Percentiles rank a stretch among this genome's conserved stretches.
These are phyloP conservation scores for Pelargonium cotyledonis DNA, from an alignment of 441 rosid genomes.

Conservation along the genomic window DNA sequence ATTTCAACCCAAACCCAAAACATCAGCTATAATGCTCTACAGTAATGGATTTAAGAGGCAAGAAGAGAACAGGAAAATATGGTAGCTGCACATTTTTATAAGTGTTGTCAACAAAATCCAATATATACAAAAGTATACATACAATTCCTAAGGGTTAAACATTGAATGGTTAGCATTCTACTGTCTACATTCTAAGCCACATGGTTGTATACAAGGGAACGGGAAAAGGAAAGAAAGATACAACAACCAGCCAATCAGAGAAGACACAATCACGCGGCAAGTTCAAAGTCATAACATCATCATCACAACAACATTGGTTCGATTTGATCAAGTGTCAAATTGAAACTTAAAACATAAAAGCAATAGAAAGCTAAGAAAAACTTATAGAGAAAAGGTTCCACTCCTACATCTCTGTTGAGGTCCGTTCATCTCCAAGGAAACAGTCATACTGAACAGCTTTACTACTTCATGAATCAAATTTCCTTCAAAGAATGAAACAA, in stretches of 20 bases:
- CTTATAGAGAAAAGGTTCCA: constrained; percentile 26
- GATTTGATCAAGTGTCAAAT: constrained; percentile 26
- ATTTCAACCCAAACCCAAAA: no score
- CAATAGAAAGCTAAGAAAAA: constrained; percentile 14
- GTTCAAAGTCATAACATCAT: constrained; percentile 32
- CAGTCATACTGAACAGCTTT: constrained; percentile 19
- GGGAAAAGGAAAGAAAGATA: constrained; percentile 14
- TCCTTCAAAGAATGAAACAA: constrained; percentile 16
- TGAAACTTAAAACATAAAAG: constrained; percentile 28
- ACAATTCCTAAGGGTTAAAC: constrained; percentile 3
- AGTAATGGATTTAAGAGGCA: no score
- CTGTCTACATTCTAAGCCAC: constrained; percentile 14
- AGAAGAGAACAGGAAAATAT: no score
- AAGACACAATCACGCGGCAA: constrained; percentile 22
- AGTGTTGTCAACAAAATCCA: constrained; percentile 3
- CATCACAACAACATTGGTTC: constrained; percentile 24
- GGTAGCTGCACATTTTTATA: background rate
- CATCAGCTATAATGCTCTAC: no score
- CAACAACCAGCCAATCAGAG: constrained; percentile 29
- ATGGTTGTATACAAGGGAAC: constrained; percentile 6
- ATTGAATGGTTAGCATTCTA: constrained; percentile 15
- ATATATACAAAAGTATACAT: constrained; percentile 23
- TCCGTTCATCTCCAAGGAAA: constrained; percentile 17
- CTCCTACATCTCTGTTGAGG: constrained; percentile 26
- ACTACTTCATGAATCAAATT: constrained; percentile 18